Percentiles rank a stretch among this genome's conserved stretches.
These are phyloP conservation scores for Trichoderma pleuroti DNA, from an alignment of 2,329 filamentous ascomycete genomes.

Conservation along the genomic window DNA sequence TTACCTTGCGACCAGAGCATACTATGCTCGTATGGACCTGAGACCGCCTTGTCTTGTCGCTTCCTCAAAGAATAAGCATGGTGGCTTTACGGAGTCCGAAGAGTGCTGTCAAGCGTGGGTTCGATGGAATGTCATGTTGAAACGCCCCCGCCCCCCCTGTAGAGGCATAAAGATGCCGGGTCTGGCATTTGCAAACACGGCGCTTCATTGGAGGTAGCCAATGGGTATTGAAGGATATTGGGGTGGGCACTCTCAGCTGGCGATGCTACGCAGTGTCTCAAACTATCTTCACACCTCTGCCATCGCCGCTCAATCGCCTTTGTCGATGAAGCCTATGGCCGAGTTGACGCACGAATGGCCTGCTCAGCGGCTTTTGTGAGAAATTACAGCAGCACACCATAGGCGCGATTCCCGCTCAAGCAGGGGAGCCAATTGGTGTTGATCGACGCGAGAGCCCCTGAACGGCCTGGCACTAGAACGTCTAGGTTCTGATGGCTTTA, in stretches of 20 bases:
- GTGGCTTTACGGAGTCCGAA: neutral
- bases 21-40: neutral
- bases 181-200: neutral
- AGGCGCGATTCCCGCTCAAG: slow-evolving; percentile 10
- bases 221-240: neutral
- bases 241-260: neutral
- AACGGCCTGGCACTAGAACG: neutral
- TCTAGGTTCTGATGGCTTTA: neutral
- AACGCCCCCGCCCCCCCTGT: neutral
- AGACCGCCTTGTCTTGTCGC: neutral
- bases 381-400: neutral
- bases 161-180: neutral
- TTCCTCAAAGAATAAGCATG: neutral
- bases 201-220: neutral
- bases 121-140: neutral
- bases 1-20: neutral
- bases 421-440: neutral
- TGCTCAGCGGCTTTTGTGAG: neutral
- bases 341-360: neutral
- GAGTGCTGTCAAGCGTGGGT: neutral
- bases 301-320: neutral
- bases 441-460: slow-evolving; percentile 14
- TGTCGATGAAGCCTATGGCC: neutral
- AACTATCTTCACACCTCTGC: neutral
- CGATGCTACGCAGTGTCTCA: neutral